Percentiles rank a stretch among this genome's conserved stretches.
Evolutionary conservation across 1,284 basidiomycete genomes (phyloP).

Genomic region (Ceratorhiza oryzae-sativae): DNA sequence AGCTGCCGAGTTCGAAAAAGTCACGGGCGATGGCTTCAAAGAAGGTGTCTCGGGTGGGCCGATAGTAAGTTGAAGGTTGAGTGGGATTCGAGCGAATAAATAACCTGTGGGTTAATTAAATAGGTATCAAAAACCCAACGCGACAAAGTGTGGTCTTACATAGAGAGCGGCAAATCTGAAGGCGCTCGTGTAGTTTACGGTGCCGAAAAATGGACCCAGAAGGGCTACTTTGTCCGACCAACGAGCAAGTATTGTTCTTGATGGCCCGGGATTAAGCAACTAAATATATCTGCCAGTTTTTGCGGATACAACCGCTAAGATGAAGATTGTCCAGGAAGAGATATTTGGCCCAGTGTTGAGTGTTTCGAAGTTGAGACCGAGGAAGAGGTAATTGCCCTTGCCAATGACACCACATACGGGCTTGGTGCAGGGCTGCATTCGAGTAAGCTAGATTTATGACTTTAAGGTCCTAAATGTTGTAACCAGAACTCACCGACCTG

Average conservation of each 20-base stretch:
- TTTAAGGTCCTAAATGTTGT: neutral
- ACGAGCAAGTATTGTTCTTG: slow-evolving; percentile 61
- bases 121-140: slow-evolving; percentile 86
- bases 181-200: slow-evolving; percentile 84
- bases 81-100: neutral
- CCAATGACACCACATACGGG: slow-evolving; percentile 87
- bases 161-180: slow-evolving; percentile 83
- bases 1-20: slow-evolving; percentile 63
- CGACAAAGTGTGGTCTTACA: slow-evolving; percentile 88
- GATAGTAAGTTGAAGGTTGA: slow-evolving; percentile 60
- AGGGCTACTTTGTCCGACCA: slow-evolving; percentile 78
- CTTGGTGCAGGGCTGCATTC: slow-evolving; percentile 90
- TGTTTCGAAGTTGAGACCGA: slow-evolving; percentile 54
- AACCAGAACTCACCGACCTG: neutral
- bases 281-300: slow-evolving; percentile 61
- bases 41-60: slow-evolving; percentile 79
- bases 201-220: slow-evolving; percentile 71
- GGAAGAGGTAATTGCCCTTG: slow-evolving; percentile 73
- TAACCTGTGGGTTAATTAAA: neutral
- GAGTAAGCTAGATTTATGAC: slow-evolving; percentile 59
- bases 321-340: slow-evolving; percentile 83
- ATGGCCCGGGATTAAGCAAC: neutral
- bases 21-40: slow-evolving; percentile 83
- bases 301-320: slow-evolving; percentile 69
- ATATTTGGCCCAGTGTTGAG: slow-evolving; percentile 87